Evolutionary conservation across 768 basidiomycete species (phyloP).

Genomic region (Obba rivulosa): DNA sequence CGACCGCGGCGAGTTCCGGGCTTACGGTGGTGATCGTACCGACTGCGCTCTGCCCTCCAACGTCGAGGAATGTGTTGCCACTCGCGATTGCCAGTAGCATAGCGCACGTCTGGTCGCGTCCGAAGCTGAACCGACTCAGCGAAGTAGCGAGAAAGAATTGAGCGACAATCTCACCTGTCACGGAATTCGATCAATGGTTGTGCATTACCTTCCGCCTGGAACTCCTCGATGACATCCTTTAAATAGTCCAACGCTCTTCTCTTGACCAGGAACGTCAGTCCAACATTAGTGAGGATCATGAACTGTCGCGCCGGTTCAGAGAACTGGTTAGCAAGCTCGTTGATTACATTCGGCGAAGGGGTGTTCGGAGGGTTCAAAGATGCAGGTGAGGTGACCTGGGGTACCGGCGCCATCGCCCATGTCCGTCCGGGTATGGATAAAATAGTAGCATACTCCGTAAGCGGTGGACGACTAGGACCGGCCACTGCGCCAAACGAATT

Average conservation of each 20-base stretch:
- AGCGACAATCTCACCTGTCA: constrained; percentile 50
- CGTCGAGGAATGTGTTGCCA: constrained; percentile 75
- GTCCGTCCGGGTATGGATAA: constrained; percentile 78
- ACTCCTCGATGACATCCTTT: constrained; percentile 74
- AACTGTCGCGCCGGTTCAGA: constrained; percentile 73
- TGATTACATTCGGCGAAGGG: constrained; percentile 53
- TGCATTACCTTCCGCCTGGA: constrained; percentile 68
- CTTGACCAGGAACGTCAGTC: constrained; percentile 75
- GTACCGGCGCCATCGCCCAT: constrained; percentile 72
- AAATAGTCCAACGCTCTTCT: constrained; percentile 83
- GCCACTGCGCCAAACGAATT: constrained; percentile 29
- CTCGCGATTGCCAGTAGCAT: constrained; percentile 86
- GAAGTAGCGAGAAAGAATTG: not conserved
- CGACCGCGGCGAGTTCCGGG: constrained; percentile 61
- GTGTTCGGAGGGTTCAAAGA: constrained; percentile 23
- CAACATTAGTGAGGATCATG: constrained; percentile 84
- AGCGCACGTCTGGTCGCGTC: constrained; percentile 86
- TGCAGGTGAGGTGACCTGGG: constrained; percentile 28
- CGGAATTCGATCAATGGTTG: constrained; percentile 81
- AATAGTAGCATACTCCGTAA: constrained; percentile 74
- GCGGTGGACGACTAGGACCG: constrained; percentile 48
- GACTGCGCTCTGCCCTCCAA: constrained; percentile 38
- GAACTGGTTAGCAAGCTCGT: constrained; percentile 81
- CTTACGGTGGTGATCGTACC: constrained; percentile 46
- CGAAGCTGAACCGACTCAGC: constrained; percentile 57